These are phyloP conservation scores for Lantana camara DNA, from an alignment of 257 asterid genomes.

Conservation along the genomic window DNA sequence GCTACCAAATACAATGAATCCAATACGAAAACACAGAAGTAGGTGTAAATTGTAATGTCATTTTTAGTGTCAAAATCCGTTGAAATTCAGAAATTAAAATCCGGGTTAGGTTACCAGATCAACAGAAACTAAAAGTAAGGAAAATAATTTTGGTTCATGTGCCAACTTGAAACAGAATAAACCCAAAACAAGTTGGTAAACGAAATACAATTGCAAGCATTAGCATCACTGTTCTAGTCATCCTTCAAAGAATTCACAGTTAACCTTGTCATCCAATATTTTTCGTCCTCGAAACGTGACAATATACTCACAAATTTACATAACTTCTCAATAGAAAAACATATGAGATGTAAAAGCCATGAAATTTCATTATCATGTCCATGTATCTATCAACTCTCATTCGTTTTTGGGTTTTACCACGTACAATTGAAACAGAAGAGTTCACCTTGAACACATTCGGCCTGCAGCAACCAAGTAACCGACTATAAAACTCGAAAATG, in stretches of 20 bases:
- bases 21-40: no score
- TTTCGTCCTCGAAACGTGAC: not conserved
- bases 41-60: no score
- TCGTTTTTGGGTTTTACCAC: slow-evolving; percentile 11
- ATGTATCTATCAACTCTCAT: not conserved
- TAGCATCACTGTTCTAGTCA: not conserved
- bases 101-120: no score
- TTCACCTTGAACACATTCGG: not conserved
- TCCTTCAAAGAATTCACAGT: not conserved
- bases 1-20: no score
- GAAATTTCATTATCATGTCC: not conserved
- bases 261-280: not conserved
- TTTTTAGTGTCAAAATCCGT: no score
- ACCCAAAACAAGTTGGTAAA: not conserved
- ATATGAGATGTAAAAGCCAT: not conserved
- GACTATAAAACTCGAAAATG: slow-evolving; percentile 51
- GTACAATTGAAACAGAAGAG: not conserved
- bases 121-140: no score
- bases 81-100: no score
- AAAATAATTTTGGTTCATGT: no score
- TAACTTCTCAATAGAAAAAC: slow-evolving; percentile 2
- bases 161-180: not conserved
- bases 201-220: not conserved
- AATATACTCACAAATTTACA: not conserved
- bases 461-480: not conserved